Base-by-base conservation (phyloP, 768 basidiomycete genomes). In the Naganishia antarctica region DNA sequence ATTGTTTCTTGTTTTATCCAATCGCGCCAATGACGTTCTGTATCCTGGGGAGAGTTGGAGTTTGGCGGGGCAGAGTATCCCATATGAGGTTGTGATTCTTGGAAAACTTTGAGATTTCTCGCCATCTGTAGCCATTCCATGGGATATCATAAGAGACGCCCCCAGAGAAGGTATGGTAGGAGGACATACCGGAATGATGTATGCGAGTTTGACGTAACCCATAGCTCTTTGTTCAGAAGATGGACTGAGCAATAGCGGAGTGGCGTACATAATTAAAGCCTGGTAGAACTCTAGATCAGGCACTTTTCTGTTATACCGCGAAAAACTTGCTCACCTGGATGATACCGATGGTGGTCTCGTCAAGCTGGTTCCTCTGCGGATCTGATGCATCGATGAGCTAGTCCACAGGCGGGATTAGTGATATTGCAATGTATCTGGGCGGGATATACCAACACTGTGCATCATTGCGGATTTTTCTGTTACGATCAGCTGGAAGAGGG, bases 1-100 rank as follows among this genome's bases (percentile, higher is more conserved):
- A 72, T 71, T 0, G 76, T 78, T 60, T 80, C 79, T 15, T 71
- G 70, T 41, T 70, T 70, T 29, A 79, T 78, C 79, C 79, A 80
- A 21, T 70, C 63, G 23, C 71, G 70, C 79, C 79, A 80, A 13
- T 61, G 64, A 3, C 61, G 32, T n/a, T 78, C 72, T n/a, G 77
- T 63, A 16, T 60, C 43, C 26, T 57, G 37, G 1, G 53, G 34
- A 12, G 18, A 23, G 23, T 41, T 18, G 18, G 53, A n/a, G 3
- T n/a, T 21, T 40, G n/a, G 34, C 21, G 37, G 34, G 15, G 32
- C 23, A 15, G 53, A 37, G 32, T 57, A 57, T 9, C 40, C 21
- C 53, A 57, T 57, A 40, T 57, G 53, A 12, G 34, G 53, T 26
- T 57, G 53, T 3, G 18, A 41, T n/a, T 41, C 21, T 40, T 57